Evolutionary conservation across 257 asterid genomes (phyloP).

Genomic region (Solanum megistacrolobum): DNA sequence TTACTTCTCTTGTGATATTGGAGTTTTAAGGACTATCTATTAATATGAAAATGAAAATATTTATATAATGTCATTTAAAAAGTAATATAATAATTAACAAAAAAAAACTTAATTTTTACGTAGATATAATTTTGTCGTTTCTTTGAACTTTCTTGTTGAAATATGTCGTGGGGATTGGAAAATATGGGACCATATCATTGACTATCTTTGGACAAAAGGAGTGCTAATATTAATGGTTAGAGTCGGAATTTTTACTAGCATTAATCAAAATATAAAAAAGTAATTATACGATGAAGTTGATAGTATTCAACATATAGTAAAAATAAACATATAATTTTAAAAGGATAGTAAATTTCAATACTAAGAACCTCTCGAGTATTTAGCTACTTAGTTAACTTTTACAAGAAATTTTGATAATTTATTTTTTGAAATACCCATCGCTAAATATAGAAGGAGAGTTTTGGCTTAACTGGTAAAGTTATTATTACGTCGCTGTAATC

Average conservation of each 20-base stretch:
- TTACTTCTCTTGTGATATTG: background rate
- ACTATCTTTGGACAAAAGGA: background rate
- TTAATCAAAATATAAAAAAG: background rate
- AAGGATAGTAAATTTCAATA: background rate
- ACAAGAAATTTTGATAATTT: background rate
- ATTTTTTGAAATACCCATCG: no score
- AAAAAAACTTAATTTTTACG: background rate
- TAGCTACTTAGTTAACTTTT: background rate
- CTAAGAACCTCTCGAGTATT: background rate
- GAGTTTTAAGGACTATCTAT: background rate
- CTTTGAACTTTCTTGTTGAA: background rate
- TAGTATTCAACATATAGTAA: background rate
- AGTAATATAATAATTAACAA: no score
- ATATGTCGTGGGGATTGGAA: background rate
- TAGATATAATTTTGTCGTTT: background rate
- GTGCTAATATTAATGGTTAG: background rate
- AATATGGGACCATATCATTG: background rate
- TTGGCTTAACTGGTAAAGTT: fast-evolving
- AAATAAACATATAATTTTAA: background rate
- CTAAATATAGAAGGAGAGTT: background rate
- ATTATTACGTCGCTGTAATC: background rate
- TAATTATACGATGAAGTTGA: background rate
- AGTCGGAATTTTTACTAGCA: fast-evolving
- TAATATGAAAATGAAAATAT: no score
- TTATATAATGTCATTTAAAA: no score